phyloP scores from a whole-genome alignment of 768 basidiomycete genomes.

The Leccinum pellstonianum region DNA sequence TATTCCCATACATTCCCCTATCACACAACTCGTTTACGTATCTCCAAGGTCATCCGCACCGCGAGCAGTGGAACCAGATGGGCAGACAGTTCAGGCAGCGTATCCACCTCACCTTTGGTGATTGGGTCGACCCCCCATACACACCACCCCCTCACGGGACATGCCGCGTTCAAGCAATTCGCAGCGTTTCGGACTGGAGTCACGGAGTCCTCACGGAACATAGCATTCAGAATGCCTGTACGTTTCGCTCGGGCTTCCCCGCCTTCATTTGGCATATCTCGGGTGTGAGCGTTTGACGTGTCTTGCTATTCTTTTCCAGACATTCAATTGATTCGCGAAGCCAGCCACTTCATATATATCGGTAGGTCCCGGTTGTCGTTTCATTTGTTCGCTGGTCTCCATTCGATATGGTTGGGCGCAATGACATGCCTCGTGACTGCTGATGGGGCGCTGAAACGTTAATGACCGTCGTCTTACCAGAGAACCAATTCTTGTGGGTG shows the following conservation, averaged over 20 bases:
- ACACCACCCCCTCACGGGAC: conserved; percentile 44
- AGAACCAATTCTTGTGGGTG: conserved; percentile 88
- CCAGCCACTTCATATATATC: conserved; percentile 90
- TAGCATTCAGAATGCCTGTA: conserved; percentile 93
- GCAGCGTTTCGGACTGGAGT: conserved; percentile 92
- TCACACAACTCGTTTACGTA: background rate
- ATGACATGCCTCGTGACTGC: conserved; percentile 14
- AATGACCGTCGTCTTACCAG: conserved; percentile 21
- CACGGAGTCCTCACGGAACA: conserved; percentile 88
- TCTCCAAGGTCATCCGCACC: conserved; percentile 59
- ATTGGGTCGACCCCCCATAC: conserved; percentile 43
- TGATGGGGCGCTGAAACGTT: background rate
- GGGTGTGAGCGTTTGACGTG: background rate
- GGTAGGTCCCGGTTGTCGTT: conserved; percentile 48
- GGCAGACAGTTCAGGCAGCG: conserved; percentile 63
- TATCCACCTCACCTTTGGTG: conserved; percentile 51
- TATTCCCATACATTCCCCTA: background rate
- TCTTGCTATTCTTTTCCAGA: conserved; percentile 41
- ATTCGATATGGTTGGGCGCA: conserved; percentile 11
- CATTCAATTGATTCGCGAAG: conserved; percentile 74
- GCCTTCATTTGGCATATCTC: background rate
- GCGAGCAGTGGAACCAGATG: conserved; percentile 54
- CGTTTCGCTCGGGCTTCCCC: conserved; percentile 31
- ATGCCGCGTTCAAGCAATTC: conserved; percentile 75
- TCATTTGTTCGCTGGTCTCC: background rate